These are phyloP conservation scores for Ascoidea rubescens DNA, from an alignment of 805 yeast species.

Conservation along the genomic window DNA sequence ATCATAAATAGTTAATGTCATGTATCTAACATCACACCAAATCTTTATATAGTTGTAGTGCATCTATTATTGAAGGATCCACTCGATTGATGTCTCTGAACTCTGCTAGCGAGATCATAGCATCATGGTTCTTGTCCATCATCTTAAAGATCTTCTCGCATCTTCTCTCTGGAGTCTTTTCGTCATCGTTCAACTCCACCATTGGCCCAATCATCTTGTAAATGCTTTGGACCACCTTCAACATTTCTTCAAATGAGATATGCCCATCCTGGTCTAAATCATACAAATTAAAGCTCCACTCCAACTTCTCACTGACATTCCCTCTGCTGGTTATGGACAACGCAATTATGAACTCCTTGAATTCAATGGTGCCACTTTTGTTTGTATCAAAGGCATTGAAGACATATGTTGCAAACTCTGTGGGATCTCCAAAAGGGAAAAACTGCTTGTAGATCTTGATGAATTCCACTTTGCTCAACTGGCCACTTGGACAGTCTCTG, in stretches of 20 bases:
- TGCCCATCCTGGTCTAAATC: constrained; percentile 73
- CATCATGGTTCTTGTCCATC: constrained; percentile 59
- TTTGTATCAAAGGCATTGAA: constrained; percentile 84
- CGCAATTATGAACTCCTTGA: constrained; percentile 84
- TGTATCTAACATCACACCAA: constrained; percentile 32
- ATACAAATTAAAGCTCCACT: constrained; percentile 82
- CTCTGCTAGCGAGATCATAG: constrained; percentile 67
- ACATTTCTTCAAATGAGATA: constrained; percentile 65
- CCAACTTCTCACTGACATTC: constrained; percentile 64
- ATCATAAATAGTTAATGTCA: too few relatives aligned
- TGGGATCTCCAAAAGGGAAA: constrained; percentile 97
- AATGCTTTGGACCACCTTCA: constrained; percentile 66
- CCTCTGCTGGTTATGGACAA: constrained; percentile 82
- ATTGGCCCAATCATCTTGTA: constrained; percentile 93
- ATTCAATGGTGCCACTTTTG: constrained; percentile 69
- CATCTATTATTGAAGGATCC: constrained; percentile 63
- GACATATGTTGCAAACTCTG: constrained; percentile 76
- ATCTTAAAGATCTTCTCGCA: constrained; percentile 66
- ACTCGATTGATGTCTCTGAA: constrained; percentile 69
- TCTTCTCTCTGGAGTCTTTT: constrained; percentile 80
- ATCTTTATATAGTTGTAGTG: constrained; percentile 72
- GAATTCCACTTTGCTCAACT: constrained; percentile 74
- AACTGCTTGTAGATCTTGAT: constrained; percentile 88
- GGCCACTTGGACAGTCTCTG: constrained; percentile 89
- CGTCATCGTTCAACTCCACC: constrained; percentile 82